Conservation (phyloP, 2,329 filamentous ascomycete species). For the Paracorniculantispora psalliotae region DNA sequence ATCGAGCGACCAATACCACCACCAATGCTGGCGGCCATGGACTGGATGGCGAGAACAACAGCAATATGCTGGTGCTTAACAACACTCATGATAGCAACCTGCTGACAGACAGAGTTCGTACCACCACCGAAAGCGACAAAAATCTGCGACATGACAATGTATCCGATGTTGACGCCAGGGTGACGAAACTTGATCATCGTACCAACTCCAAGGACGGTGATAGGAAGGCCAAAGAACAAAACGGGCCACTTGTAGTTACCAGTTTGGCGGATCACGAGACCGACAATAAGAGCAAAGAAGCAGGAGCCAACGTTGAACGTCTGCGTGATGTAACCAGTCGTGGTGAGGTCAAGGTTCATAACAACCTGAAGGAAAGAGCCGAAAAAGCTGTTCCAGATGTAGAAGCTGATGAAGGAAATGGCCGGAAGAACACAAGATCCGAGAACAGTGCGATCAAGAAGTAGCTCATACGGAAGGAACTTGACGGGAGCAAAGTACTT, state of each 20-base stretch:
- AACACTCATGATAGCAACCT: constrained; percentile 55
- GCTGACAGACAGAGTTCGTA: constrained; percentile 50
- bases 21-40: constrained; percentile 54
- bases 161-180: constrained; percentile 44
- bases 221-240: constrained; percentile 46
- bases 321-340: constrained; percentile 40
- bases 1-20: constrained; percentile 54
- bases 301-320: constrained; percentile 41
- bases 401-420: constrained; percentile 35
- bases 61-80: constrained; percentile 49
- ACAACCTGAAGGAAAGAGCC: constrained; percentile 46
- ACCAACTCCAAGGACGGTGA: constrained; percentile 45
- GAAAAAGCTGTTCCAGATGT: constrained; percentile 39
- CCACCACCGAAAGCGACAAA: constrained; percentile 56
- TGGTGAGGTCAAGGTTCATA: constrained; percentile 36
- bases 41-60: constrained; percentile 50
- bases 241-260: constrained; percentile 47
- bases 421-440: constrained; percentile 34
- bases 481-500: constrained; percentile 46
- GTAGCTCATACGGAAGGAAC: constrained; percentile 46
- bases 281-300: constrained; percentile 41
- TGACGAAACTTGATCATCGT: constrained; percentile 54
- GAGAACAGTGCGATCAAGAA: constrained; percentile 39
- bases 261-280: constrained; percentile 38
- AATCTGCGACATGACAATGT: constrained; percentile 55